Evolutionary conservation across 352 stramenopile species (phyloP), one percentile per base, ranked within the genome.

Genomic region (Globisporangium iwayamae): DNA sequence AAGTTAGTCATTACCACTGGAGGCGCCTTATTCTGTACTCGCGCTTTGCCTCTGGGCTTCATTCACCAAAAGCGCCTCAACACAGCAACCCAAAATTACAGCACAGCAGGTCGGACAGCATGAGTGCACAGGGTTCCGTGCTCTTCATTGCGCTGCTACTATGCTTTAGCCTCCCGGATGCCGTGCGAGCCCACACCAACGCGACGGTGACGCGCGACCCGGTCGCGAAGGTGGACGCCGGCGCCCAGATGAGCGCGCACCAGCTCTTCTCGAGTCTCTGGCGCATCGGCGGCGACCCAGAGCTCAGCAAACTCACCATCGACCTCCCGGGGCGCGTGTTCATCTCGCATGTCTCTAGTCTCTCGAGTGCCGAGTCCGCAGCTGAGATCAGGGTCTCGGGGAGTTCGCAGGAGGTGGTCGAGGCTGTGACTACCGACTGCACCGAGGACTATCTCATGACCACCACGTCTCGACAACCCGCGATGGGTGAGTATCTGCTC

Each of bases 331-430:
- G 53, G 2, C 53, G 53, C 13, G 53, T 59, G 34, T 59, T 59
- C n/a, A 43, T 59, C 53, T 47, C 53, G 34, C 10, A 59, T 30
- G 18, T n/a, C 8, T 34, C 32, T 7, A 20, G 0, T 3, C 16
- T 48, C 5, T 43, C 20, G 36, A 50, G 34, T 14, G 11, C 5
- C 2, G 54, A 38, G 20, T 60, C 54, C 2, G 9, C 54, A 36
- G 54, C 54, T 3, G 54, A 60, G 36, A 50, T 60, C 20, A 34
- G 30, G 7, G 54, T 60, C 4, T 60, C 54, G 3, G 54, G 54
- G 3, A 60, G 34, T n/a, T 60, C 54, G 2, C 34, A 60, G 34
- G 54, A 60, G 14, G 54, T 60, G 3, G 54, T 60, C 54, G 28
- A 60, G n/a, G 34, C 36, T 1, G 36, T 60, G 11, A 46, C 34